Conservation (phyloP, 441 rosid genomes). For the Oxalis stricta region DNA sequence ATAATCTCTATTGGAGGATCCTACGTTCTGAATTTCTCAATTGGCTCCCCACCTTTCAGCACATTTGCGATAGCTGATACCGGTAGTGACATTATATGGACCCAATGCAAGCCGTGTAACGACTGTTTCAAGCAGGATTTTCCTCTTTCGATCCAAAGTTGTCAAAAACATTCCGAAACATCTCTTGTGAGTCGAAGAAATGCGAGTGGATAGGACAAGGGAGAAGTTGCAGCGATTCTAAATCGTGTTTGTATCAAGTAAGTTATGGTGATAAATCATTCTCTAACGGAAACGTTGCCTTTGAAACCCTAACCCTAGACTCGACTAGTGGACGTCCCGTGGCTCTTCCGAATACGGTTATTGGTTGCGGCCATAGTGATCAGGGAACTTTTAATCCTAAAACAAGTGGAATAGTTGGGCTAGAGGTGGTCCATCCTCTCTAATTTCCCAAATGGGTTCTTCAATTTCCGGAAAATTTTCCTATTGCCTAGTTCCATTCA, state of each 20-base stretch:
- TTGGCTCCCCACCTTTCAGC: constrained; percentile 17
- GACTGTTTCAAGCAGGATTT: constrained; percentile 11
- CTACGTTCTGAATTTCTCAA: constrained; percentile 18
- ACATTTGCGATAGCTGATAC: constrained; percentile 19
- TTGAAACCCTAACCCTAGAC: constrained; percentile 14
- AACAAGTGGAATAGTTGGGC: constrained; percentile 13
- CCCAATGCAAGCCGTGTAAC: constrained; percentile 22
- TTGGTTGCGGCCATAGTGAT: constrained; percentile 17
- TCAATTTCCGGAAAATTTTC: constrained; percentile 7
- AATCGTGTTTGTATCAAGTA: constrained; percentile 8
- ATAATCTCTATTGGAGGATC: neutral
- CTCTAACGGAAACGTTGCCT: constrained; percentile 8
- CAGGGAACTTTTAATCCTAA: constrained; percentile 3
- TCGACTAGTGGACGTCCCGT: constrained; percentile 8
- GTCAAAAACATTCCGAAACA: constrained; percentile 12
- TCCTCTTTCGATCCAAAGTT: constrained; percentile 11
- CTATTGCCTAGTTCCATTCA: constrained; percentile 9
- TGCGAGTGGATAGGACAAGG: neutral
- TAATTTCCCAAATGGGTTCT: constrained; percentile 11
- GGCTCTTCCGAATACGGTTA: neutral
- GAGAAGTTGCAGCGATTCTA: neutral
- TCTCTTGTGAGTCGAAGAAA: constrained; percentile 10
- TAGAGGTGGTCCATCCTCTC: constrained; percentile 12
- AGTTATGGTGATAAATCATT: constrained; percentile 14
- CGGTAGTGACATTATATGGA: constrained; percentile 28